Evolutionary conservation across 73 alveolate species (phyloP).

Genomic region (Paramecium sonneborni): DNA sequence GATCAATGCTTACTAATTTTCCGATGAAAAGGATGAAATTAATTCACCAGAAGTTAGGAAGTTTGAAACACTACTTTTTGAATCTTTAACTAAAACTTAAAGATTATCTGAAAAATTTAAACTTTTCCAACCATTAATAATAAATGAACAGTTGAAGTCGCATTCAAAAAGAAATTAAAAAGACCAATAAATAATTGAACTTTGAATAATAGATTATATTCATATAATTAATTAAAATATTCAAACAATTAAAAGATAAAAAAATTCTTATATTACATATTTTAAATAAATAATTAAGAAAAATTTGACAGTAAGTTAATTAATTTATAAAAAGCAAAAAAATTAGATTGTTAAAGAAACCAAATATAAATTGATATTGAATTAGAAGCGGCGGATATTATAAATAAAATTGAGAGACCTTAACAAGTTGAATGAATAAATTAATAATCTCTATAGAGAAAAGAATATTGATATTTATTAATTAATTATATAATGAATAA

Average conservation of each 20-base stretch:
- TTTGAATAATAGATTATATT: background rate
- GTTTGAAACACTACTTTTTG: background rate
- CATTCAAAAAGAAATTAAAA: background rate
- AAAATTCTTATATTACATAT: too few species aligned
- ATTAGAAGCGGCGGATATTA: too few species aligned
- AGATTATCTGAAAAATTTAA: background rate
- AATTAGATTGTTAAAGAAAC: too few species aligned
- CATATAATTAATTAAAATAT: background rate
- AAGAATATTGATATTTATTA: background rate
- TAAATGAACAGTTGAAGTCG: background rate
- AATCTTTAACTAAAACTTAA: background rate
- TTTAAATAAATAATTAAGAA: too few species aligned
- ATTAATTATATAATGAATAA: background rate
- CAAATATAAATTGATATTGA: too few species aligned
- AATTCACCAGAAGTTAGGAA: background rate
- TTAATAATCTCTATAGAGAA: too few species aligned
- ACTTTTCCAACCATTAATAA: background rate
- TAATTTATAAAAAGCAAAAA: too few species aligned
- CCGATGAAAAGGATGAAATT: background rate
- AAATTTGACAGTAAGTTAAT: too few species aligned
- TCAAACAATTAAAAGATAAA: background rate
- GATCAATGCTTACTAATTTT: background rate
- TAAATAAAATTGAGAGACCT: too few species aligned
- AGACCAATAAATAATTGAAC: background rate
- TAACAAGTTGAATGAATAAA: too few species aligned